These are phyloP conservation scores for Lenzites betulinus DNA, from an alignment of 768 basidiomycete species.

Conservation along the genomic window DNA sequence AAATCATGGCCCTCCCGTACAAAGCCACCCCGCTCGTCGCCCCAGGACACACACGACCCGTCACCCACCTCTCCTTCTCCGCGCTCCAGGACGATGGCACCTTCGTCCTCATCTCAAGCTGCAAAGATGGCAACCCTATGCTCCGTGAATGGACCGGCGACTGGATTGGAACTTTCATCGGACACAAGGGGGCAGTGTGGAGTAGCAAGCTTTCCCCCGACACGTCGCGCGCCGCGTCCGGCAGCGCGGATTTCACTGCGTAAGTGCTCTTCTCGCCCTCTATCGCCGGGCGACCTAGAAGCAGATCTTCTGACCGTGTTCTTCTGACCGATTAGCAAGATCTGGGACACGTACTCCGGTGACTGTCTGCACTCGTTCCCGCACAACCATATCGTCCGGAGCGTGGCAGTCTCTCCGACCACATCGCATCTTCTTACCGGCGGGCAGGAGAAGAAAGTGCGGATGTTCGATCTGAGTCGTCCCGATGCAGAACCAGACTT, in stretches of 20 bases:
- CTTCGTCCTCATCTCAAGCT: constrained; percentile 91
- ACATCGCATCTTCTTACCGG: constrained; percentile 79
- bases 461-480: constrained; percentile 86
- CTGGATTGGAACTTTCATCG: constrained; percentile 94
- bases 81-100: constrained; percentile 80
- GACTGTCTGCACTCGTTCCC: constrained; percentile 91
- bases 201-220: constrained; percentile 89
- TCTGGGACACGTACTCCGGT: constrained; percentile 95
- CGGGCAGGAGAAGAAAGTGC: constrained; percentile 96
- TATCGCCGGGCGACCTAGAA: constrained; percentile 7
- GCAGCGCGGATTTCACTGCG: constrained; percentile 98
- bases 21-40: constrained; percentile 82
- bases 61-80: constrained; percentile 94
- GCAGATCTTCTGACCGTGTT: constrained; percentile 3
- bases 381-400: constrained; percentile 97
- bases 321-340: constrained; percentile 59
- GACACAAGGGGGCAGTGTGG: constrained; percentile 97
- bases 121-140: constrained; percentile 99
- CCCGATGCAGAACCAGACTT: constrained; percentile 89
- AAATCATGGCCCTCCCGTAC: constrained; percentile 27
- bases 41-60: constrained; percentile 83
- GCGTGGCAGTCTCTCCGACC: constrained; percentile 81
- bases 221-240: constrained; percentile 84
- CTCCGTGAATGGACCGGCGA: constrained; percentile 96
- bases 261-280: constrained; percentile 44